phyloP scores from a whole-genome alignment of 1,284 basidiomycete genomes.

The Malassezia nana region DNA sequence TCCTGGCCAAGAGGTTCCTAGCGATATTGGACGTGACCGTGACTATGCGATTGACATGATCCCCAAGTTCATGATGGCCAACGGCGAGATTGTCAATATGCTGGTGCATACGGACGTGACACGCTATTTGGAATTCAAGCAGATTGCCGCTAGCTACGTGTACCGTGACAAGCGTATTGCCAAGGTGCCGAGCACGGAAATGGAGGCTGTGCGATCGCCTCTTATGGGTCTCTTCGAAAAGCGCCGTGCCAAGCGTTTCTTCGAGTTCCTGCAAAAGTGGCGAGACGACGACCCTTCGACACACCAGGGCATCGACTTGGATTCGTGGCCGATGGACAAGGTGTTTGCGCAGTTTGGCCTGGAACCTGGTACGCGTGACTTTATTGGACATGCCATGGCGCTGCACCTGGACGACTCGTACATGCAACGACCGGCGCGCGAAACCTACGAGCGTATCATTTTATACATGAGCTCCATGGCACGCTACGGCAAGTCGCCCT shows the following conservation, averaged over 20 bases:
- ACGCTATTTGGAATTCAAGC: slow-evolving; percentile 98
- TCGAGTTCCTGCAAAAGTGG: slow-evolving; percentile 92
- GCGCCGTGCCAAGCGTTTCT: slow-evolving; percentile 94
- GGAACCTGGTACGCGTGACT: slow-evolving; percentile 95
- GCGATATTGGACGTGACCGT: slow-evolving; percentile 51
- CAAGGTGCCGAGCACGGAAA: slow-evolving; percentile 94
- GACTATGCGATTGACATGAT: slow-evolving; percentile 48
- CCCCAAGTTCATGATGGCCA: slow-evolving; percentile 70
- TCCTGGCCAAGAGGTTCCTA: slow-evolving; percentile 49
- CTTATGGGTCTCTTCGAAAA: slow-evolving; percentile 99
- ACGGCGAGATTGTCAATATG: slow-evolving; percentile 94
- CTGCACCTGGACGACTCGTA: slow-evolving; percentile 96
- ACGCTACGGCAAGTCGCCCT: slow-evolving; percentile 97
- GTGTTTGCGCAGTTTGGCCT: slow-evolving; percentile 94
- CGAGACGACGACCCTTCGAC: slow-evolving; percentile 86
- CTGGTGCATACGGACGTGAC: slow-evolving; percentile 98
- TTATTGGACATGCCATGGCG: slow-evolving; percentile 98
- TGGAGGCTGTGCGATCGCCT: slow-evolving; percentile 87
- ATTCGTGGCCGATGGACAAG: slow-evolving; percentile 42
- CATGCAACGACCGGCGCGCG: slow-evolving; percentile 78
- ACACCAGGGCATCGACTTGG: slow-evolving; percentile 58
- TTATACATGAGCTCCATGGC: slow-evolving; percentile 98
- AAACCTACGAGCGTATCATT: slow-evolving; percentile 86
- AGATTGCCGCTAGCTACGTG: slow-evolving; percentile 96
- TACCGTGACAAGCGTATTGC: slow-evolving; percentile 93